Evolutionary conservation across 1,284 basidiomycete genomes (phyloP), one percentile per base, ranked within the genome.

Genomic region (Meira miltonrushii): DNA sequence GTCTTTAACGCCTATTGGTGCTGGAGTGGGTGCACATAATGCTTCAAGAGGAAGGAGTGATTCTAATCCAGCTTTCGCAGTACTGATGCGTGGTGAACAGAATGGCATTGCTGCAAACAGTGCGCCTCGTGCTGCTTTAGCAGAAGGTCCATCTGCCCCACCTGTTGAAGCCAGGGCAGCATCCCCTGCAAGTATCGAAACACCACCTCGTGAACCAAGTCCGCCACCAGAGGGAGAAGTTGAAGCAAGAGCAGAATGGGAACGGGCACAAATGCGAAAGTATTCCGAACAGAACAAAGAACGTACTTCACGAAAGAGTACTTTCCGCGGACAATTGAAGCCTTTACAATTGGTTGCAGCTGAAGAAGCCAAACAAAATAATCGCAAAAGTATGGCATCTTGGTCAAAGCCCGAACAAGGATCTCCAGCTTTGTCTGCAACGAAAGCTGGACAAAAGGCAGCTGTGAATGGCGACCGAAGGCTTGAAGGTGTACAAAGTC

Each of bases 161-260:
- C 43, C 50, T 6, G 12, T 39, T 46, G 59, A 43, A 10, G 25
- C 41, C 23, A 23, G 25, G 6, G 13, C 15, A 41, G n/a, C 19
- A 39, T 19, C 57, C 1, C 49, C 57, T 17, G 40, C 55, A 1
- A 49, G 52, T 23, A 37, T 50, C 12, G 70, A 72, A 28, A 64
- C 65, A 41, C 58, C 57, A 1, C 65, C 67, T 1, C 57, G 64
- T 11, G 71, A 70, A 58, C 61, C 70, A 8, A 70, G 69, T 49
- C 71, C 72, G 25, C 74, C 74, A 17, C 74, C 72, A 5, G 72
- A 75, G 17, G 74, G 74, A 41, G 74, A 76, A 51, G 63, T 75
- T 7, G 74, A 76, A 48, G 74, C 74, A 17, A 60, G 69, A 28
- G 72, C 74, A 25, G 72, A 74, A 41, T 75, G 74, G 74, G 74